Percentiles rank a stretch among this genome's conserved stretches.
These are phyloP conservation scores for Naganishia sp. DNA, from an alignment of 1,284 basidiomycete genomes.

Conservation along the genomic window DNA sequence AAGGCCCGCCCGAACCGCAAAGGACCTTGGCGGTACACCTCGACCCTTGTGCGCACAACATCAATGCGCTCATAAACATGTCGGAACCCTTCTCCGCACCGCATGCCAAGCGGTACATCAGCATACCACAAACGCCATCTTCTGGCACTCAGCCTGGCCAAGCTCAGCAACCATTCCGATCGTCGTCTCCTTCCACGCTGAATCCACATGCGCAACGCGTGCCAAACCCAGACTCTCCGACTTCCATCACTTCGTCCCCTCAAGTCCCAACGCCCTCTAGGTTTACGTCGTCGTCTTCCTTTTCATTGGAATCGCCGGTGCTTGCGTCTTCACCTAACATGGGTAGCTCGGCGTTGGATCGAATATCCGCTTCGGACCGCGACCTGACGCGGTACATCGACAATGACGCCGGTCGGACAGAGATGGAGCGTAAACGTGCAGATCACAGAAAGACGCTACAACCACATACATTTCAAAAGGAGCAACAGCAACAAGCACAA, in stretches of 20 bases:
- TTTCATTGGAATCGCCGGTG: conserved; percentile 2
- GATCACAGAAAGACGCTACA: conserved; percentile 25
- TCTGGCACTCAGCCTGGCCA: conserved; percentile 1
- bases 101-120: conserved; percentile 11
- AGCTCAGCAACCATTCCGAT: conserved; percentile 24
- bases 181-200: conserved; percentile 15
- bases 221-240: conserved; percentile 6
- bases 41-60: no score
- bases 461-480: conserved; percentile 20
- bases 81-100: conserved; percentile 14
- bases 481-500: conserved; percentile 9
- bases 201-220: conserved; percentile 16
- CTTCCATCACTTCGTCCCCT: conserved; percentile 6
- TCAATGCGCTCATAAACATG: not conserved
- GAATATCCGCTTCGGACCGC: conserved; percentile 20
- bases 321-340: conserved; percentile 11
- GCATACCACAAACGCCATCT: conserved; percentile 1
- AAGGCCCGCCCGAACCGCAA: no score
- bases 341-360: conserved; percentile 1
- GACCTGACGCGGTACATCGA: conserved; percentile 17
- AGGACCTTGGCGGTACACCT: no score
- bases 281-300: conserved; percentile 12
- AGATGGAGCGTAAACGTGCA: conserved; percentile 7
- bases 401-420: conserved; percentile 1
- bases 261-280: conserved; percentile 8